Conservation (phyloP, 2,329 filamentous ascomycete genomes). For the Trichoderma asperellum region DNA sequence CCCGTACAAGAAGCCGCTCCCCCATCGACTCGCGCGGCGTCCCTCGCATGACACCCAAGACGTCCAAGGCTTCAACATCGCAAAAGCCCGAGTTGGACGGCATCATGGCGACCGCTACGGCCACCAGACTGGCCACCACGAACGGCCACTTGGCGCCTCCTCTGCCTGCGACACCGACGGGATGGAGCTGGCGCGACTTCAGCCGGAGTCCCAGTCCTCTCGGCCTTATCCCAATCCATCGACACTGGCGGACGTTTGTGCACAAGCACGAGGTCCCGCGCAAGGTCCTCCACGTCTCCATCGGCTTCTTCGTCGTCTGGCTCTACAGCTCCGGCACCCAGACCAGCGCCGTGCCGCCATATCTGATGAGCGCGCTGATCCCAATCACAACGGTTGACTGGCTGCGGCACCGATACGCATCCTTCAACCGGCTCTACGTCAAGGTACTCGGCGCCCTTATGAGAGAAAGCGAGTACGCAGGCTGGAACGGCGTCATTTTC, state of each 20-base stretch:
- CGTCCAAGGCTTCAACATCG: slow-evolving; percentile 42
- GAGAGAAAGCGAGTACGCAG: slow-evolving; percentile 92
- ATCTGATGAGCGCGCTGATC: slow-evolving; percentile 77
- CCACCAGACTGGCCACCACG: slow-evolving; percentile 33
- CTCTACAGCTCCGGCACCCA: slow-evolving; percentile 83
- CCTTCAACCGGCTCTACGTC: slow-evolving; percentile 88
- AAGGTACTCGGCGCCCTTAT: slow-evolving; percentile 84
- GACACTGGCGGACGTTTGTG: slow-evolving; percentile 87
- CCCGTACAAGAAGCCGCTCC: slow-evolving; percentile 73
- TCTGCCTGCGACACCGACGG: slow-evolving; percentile 57
- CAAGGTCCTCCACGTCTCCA: slow-evolving; percentile 91
- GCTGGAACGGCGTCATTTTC: slow-evolving; percentile 96
- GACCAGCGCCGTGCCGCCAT: slow-evolving; percentile 77
- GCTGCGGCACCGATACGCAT: slow-evolving; percentile 78
- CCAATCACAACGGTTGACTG: slow-evolving; percentile 84
- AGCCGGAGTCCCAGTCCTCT: slow-evolving; percentile 91
- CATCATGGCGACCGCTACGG: slow-evolving; percentile 39
- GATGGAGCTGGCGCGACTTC: slow-evolving; percentile 83
- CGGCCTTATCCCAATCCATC: slow-evolving; percentile 92
- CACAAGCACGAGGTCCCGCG: slow-evolving; percentile 97
- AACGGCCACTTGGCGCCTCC: slow-evolving; percentile 76
- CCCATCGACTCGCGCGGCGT: slow-evolving; percentile 60
- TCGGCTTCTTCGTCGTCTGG: slow-evolving; percentile 89
- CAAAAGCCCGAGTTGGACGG: slow-evolving; percentile 36
- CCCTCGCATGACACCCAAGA: slow-evolving; percentile 56